Evolutionary conservation across 1,284 basidiomycete genomes (phyloP).

Genomic region (Tremellales sp.): DNA sequence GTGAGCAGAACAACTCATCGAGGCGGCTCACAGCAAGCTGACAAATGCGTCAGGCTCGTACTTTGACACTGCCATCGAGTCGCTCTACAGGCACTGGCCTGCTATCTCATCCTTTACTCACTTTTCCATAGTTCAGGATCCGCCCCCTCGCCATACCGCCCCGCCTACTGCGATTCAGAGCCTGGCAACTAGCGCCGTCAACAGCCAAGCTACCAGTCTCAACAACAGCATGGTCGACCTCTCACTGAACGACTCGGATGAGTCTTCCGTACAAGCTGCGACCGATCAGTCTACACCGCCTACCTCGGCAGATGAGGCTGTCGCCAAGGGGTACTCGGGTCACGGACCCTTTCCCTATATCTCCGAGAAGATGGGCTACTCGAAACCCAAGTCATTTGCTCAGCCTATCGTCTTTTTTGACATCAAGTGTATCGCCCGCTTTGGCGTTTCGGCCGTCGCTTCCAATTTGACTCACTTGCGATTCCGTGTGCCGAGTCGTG

Average conservation of each 20-base stretch:
- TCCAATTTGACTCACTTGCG: slow-evolving; percentile 43
- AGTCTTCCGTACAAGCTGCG: neutral
- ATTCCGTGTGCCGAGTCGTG: slow-evolving; percentile 44
- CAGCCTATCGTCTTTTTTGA: slow-evolving; percentile 52
- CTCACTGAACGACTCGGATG: neutral
- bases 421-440: slow-evolving; percentile 43
- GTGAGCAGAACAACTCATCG: slow-evolving; percentile 19
- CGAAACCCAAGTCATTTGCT: slow-evolving; percentile 46
- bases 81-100: slow-evolving; percentile 40
- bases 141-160: slow-evolving; percentile 42
- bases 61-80: slow-evolving; percentile 49
- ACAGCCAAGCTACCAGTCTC: neutral
- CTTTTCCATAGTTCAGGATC: slow-evolving; percentile 47
- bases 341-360: slow-evolving; percentile 48
- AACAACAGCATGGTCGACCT: slow-evolving; percentile 7
- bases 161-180: slow-evolving; percentile 29
- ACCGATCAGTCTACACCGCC: slow-evolving; percentile 29
- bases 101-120: slow-evolving; percentile 38
- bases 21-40: slow-evolving; percentile 1
- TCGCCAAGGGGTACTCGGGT: slow-evolving; percentile 41
- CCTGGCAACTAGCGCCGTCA: slow-evolving; percentile 8
- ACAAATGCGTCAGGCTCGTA: slow-evolving; percentile 43
- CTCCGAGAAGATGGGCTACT: slow-evolving; percentile 30
- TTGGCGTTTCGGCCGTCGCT: slow-evolving; percentile 42
- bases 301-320: slow-evolving; percentile 26